phyloP scores from a whole-genome alignment of 352 stramenopile species.

The Sclerospora graminicola region DNA sequence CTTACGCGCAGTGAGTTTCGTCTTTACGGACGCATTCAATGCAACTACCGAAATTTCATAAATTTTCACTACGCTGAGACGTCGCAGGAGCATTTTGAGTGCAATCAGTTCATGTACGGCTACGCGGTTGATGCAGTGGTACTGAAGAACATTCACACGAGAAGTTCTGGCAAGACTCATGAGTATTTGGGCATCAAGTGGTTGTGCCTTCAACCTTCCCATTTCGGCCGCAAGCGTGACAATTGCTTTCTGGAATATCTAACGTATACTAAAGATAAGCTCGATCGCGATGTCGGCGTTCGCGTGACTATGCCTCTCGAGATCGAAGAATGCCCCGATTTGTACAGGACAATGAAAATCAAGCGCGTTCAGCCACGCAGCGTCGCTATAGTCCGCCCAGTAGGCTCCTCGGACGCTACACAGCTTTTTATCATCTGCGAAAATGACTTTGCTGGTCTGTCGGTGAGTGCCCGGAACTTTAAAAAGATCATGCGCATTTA shows the following conservation, averaged over 20 bases:
- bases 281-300: slow-evolving; percentile 45
- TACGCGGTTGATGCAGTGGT: slow-evolving; percentile 57
- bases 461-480: slow-evolving; percentile 21
- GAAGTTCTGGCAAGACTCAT: slow-evolving; percentile 17
- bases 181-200: slow-evolving; percentile 80
- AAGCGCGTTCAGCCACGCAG: slow-evolving; percentile 41
- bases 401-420: slow-evolving; percentile 21
- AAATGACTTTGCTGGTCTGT: slow-evolving; percentile 33
- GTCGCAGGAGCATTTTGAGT: slow-evolving; percentile 48
- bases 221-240: slow-evolving; percentile 51
- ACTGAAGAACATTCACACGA: slow-evolving; percentile 61
- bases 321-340: slow-evolving; percentile 46
- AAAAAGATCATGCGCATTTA: slow-evolving; percentile 40
- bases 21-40: slow-evolving; percentile 41
- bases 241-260: slow-evolving; percentile 70
- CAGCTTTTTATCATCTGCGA: slow-evolving; percentile 50
- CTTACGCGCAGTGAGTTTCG: slow-evolving; percentile 27
- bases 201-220: slow-evolving; percentile 42
- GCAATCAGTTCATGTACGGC: slow-evolving; percentile 58
- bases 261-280: slow-evolving; percentile 47
- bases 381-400: slow-evolving; percentile 36
- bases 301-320: slow-evolving; percentile 55
- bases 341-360: slow-evolving; percentile 32
- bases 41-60: slow-evolving; percentile 53
- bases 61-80: slow-evolving; percentile 63